Evolutionary conservation across 345 rosid genomes (phyloP).

Genomic region (Populus davidiana): DNA sequence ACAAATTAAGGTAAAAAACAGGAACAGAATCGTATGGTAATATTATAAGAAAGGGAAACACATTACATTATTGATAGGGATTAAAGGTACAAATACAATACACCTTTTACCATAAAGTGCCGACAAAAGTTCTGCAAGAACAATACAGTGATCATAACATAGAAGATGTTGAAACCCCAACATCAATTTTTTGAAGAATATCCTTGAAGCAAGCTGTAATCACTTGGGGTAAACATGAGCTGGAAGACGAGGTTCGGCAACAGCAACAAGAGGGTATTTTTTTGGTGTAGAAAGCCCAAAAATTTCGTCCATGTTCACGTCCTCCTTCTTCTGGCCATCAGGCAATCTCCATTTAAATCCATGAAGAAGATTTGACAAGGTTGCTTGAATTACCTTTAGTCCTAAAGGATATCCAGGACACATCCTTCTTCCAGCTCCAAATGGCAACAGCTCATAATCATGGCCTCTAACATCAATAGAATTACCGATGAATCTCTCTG

Average conservation of each 20-base stretch:
- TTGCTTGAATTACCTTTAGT: constrained; percentile 50
- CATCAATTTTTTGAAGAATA: neutral
- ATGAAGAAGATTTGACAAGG: constrained; percentile 55
- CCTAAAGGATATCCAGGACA: constrained; percentile 70
- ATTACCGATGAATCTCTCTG: constrained; percentile 51
- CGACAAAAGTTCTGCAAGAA: neutral
- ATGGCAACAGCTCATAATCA: constrained; percentile 56
- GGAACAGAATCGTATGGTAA: neutral
- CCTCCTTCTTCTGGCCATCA: constrained; percentile 22
- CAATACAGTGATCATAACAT: neutral
- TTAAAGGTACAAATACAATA: neutral
- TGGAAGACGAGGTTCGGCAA: constrained; percentile 47
- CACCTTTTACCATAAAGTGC: neutral
- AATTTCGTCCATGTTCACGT: constrained; percentile 58
- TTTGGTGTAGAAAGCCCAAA: constrained; percentile 52
- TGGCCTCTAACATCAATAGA: constrained; percentile 53
- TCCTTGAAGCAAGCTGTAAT: neutral
- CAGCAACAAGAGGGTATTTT: constrained; percentile 43
- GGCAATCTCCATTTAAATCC: constrained; percentile 60
- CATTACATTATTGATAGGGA: neutral
- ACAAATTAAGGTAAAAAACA: no score
- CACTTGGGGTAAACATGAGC: constrained; percentile 30
- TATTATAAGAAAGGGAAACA: neutral
- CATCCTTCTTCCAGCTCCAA: constrained; percentile 72
- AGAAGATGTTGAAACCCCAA: neutral